Base-by-base conservation (phyloP, 129 eudicot genomes). In the Helianthus tuberosus region DNA sequence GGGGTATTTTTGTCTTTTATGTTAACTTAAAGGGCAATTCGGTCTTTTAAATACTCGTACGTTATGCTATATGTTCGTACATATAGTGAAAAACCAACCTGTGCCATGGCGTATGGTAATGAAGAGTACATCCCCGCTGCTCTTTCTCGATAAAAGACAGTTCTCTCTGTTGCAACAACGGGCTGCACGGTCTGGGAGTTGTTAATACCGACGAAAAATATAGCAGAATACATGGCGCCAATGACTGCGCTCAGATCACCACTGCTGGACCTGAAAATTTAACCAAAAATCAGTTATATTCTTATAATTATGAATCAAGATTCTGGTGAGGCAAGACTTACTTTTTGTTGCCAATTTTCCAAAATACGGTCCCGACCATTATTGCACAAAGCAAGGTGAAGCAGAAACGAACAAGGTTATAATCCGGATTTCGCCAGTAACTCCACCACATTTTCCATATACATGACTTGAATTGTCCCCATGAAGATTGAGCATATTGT, bases 351-450 rank as follows among this genome's bases (percentile, higher is more conserved):
- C 96, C 96, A 39, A 87, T 83, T 54, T 81, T 85, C 96, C 96
- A 92, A 67, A 91, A 91, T 15, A 91, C 73, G 49, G 86, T 73
- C 55, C 97, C 97, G 6, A 91, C 79, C 55, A 91, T 68, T 11
- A 91, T 70, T 3, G 89, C 97, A 41, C 81, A 64, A 54, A 87
- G 84, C 55, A 86, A 79, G 46, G 92, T 86, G 87, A 86, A 88
- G 80, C 75, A 71, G 83, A 61, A 86, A 75, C 97, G 75, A 7
- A 77, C 83, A 68, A 91, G 96, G 75, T 91, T 91, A 69, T 92
- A 92, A 36, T 86, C 90, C 11, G 97, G 97, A 81, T 78, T 89
- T 76, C 97, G 84, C 97, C 97, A 92, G 64, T 92, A 92, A 79
- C 89, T 85, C 92, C 85, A 71, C 85, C 88, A 74, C 79, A 86